phyloP scores from a whole-genome alignment of 2,329 filamentous ascomycete genomes.

The Hypoxylon sp. region DNA sequence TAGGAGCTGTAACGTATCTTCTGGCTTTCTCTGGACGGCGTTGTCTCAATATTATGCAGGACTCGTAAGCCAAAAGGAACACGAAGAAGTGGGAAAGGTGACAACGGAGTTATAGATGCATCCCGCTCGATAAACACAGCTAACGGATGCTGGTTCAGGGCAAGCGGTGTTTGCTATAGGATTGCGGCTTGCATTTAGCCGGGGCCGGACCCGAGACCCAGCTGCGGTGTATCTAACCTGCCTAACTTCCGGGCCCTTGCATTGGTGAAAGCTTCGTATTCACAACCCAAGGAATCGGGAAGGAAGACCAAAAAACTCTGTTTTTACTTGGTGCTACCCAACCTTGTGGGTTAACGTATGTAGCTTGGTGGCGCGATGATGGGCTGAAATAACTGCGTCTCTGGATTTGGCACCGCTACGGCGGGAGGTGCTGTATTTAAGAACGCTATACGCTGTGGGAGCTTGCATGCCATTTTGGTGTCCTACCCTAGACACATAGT shows the following conservation, averaged over 20 bases:
- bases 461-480: too few relatives aligned
- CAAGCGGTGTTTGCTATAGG: too few relatives aligned
- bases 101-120: background rate
- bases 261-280: constrained; percentile 23
- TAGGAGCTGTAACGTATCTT: constrained; percentile 7
- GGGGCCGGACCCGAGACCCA: constrained; percentile 2
- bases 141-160: constrained; percentile 2
- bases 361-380: constrained; percentile 12
- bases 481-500: too few relatives aligned
- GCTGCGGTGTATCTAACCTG: constrained; percentile 1
- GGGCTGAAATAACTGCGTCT: too few relatives aligned
- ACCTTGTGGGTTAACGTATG: constrained; percentile 10
- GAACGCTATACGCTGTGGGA: too few relatives aligned
- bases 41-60: constrained; percentile 4
- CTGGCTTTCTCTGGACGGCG: background rate
- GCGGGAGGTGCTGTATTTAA: constrained; percentile 12
- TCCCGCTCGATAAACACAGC: background rate
- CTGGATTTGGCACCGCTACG: background rate
- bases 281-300: constrained; percentile 14
- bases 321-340: constrained; percentile 13
- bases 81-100: background rate
- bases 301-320: constrained; percentile 3
- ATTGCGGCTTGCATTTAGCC: constrained; percentile 15
- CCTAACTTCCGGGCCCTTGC: constrained; percentile 15
- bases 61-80: constrained; percentile 4